phyloP scores from a whole-genome alignment of 2,329 filamentous ascomycete genomes.

The Ceratocystis variospora region DNA sequence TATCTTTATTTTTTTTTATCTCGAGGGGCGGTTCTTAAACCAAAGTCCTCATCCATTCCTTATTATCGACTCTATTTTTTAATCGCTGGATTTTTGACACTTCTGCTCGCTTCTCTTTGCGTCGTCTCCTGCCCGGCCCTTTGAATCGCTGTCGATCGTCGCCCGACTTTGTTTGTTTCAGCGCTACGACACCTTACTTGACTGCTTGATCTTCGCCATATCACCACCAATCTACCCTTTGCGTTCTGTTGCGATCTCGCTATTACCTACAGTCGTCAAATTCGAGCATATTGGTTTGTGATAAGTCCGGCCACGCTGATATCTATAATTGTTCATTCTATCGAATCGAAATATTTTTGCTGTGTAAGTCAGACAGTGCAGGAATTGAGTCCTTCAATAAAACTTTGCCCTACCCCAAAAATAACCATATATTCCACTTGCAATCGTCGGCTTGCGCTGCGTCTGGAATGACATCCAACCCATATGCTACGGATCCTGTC shows the following conservation, averaged over 20 bases:
- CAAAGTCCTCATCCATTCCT: background rate
- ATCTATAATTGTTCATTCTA: background rate
- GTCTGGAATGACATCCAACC: background rate
- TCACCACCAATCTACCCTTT: background rate
- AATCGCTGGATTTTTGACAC: background rate
- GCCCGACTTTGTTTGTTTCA: background rate
- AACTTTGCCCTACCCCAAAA: background rate
- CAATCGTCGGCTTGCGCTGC: background rate
- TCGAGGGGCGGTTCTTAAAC: background rate
- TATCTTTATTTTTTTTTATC: constrained; percentile 2
- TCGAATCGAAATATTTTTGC: background rate
- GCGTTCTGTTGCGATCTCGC: background rate
- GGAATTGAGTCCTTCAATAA: background rate
- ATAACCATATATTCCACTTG: background rate
- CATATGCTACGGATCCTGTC: background rate
- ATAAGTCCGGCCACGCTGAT: background rate
- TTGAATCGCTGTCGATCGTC: background rate
- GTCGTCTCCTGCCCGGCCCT: background rate
- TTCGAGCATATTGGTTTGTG: background rate
- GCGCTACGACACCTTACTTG: background rate
- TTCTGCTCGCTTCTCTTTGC: background rate
- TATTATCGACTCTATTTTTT: background rate
- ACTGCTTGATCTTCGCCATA: background rate
- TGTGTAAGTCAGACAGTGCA: background rate
- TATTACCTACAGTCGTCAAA: background rate